Conservation (phyloP, 208 protist genomes). For the Leishmania lainsoni region DNA sequence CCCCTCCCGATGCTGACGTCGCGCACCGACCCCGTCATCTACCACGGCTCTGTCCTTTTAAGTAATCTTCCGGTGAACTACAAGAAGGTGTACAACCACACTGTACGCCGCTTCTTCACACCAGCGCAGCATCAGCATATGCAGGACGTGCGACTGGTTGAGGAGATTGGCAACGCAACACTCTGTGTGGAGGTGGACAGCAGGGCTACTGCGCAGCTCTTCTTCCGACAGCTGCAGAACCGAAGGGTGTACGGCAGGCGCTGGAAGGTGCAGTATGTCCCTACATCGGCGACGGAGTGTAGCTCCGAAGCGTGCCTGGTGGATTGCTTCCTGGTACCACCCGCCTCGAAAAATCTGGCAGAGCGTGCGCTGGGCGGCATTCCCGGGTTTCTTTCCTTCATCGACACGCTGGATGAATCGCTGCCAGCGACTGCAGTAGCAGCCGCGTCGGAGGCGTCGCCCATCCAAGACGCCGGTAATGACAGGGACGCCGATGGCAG, state of each 20-base stretch:
- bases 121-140: constrained; percentile 29
- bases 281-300: constrained; percentile 34
- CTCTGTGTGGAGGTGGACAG: constrained; percentile 64
- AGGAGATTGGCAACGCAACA: constrained; percentile 75
- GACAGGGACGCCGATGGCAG: constrained; percentile 21
- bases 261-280: constrained; percentile 81
- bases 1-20: not conserved
- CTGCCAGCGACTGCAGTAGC: constrained; percentile 6
- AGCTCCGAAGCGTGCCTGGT: constrained; percentile 69
- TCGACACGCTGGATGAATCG: constrained; percentile 32
- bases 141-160: constrained; percentile 51
- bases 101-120: constrained; percentile 59
- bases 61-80: constrained; percentile 67
- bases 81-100: constrained; percentile 66
- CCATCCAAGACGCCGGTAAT: constrained; percentile 34
- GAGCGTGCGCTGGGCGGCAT: constrained; percentile 62
- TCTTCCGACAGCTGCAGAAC: constrained; percentile 76
- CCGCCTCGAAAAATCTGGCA: constrained; percentile 46
- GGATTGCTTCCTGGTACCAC: constrained; percentile 58
- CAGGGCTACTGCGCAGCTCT: constrained; percentile 52
- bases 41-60: constrained; percentile 67
- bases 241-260: constrained; percentile 64
- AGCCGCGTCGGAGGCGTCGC: constrained; percentile 13
- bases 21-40: constrained; percentile 36
- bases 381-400: constrained; percentile 71